Evolutionary conservation across 345 rosid species (phyloP).

Genomic region (Microthlaspi erraticum): DNA sequence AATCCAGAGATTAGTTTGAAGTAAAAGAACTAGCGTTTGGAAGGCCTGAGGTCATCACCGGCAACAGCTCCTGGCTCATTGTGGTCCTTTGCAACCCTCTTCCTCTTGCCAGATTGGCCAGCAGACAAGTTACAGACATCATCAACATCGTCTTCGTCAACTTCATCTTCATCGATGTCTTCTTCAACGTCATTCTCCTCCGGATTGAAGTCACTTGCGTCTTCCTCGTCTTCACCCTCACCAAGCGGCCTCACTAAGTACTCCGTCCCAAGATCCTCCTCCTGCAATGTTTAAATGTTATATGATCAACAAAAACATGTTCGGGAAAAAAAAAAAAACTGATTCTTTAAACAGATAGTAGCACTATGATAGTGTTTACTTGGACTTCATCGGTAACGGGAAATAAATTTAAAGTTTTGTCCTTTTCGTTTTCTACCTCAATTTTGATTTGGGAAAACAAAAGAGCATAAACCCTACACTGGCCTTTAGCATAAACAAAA

Average conservation of each 20-base stretch:
- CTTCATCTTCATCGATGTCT: slow-evolving; percentile 39
- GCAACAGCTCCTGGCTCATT: slow-evolving; percentile 45
- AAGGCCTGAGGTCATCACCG: slow-evolving; percentile 71
- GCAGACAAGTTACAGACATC: slow-evolving; percentile 32
- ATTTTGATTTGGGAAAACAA: neutral
- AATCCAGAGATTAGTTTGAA: slow-evolving; percentile 28
- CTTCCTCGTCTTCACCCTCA: slow-evolving; percentile 79
- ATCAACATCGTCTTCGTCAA: slow-evolving; percentile 40
- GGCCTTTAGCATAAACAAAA: neutral
- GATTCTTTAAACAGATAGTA: neutral
- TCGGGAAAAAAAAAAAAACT: neutral
- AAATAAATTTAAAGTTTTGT: neutral
- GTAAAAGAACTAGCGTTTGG: slow-evolving; percentile 60
- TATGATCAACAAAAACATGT: neutral
- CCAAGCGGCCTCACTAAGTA: slow-evolving; percentile 78
- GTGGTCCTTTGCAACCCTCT: slow-evolving; percentile 33
- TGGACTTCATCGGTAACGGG: neutral
- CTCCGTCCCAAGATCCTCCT: slow-evolving; percentile 87
- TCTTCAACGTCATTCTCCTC: slow-evolving; percentile 71
- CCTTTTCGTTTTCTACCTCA: slow-evolving; percentile 7
- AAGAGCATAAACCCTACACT: slow-evolving; percentile 11
- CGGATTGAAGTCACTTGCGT: slow-evolving; percentile 83
- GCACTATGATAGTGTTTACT: neutral
- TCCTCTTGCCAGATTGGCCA: slow-evolving; percentile 41
- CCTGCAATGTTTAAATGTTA: slow-evolving; percentile 45